Conservation (phyloP, 2,329 filamentous ascomycete species). For the Epichloe sibirici region DNA sequence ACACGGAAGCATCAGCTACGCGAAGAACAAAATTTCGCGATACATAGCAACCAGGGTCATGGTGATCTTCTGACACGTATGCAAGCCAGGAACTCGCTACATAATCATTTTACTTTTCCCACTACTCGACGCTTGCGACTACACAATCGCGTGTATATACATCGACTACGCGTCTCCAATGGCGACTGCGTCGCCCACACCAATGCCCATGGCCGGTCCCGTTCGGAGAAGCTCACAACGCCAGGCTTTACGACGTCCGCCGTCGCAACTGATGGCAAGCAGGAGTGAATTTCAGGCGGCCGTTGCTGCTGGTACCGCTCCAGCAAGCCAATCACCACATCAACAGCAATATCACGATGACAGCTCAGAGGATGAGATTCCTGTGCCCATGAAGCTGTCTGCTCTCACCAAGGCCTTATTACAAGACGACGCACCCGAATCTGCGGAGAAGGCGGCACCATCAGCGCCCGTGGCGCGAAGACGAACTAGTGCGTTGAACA, state of each 20-base stretch:
- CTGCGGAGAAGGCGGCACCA: conserved; percentile 23
- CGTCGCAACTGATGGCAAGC: conserved; percentile 32
- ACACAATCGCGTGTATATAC: background rate
- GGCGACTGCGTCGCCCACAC: conserved; percentile 44
- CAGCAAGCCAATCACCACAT: conserved; percentile 23
- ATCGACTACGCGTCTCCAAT: conserved; percentile 21
- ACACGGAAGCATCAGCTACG: conserved; percentile 22
- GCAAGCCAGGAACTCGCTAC: conserved; percentile 6
- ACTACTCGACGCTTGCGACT: conserved; percentile 1
- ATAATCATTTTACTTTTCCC: conserved; percentile 13
- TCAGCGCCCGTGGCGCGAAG: conserved; percentile 37
- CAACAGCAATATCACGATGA: conserved; percentile 50
- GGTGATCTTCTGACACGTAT: conserved; percentile 27
- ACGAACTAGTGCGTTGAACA: conserved; percentile 34
- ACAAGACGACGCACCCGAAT: conserved; percentile 45
- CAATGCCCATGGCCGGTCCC: conserved; percentile 38
- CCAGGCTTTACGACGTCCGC: conserved; percentile 39
- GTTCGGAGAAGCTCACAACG: conserved; percentile 42
- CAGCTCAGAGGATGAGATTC: conserved; percentile 90
- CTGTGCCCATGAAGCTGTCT: conserved; percentile 85
- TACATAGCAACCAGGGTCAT: conserved; percentile 21
- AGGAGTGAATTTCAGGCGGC: conserved; percentile 33
- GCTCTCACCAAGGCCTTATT: conserved; percentile 82
- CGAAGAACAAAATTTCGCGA: conserved; percentile 14
- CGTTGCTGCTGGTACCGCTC: conserved; percentile 13